These are phyloP conservation scores for Kondoa subrosea DNA, from an alignment of 768 basidiomycete genomes.

Conservation along the genomic window DNA sequence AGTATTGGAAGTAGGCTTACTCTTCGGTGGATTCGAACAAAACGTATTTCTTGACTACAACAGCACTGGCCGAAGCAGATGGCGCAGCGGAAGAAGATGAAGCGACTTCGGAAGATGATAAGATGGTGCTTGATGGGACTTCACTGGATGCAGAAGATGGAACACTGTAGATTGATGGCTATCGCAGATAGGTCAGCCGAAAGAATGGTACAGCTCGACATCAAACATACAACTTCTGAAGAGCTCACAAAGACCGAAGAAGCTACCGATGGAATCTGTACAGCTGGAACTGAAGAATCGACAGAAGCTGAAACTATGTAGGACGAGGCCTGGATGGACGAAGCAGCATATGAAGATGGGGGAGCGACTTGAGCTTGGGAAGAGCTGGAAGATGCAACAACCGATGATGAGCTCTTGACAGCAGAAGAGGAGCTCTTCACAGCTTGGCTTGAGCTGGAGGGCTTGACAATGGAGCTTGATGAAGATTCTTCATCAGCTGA, in stretches of 20 bases:
- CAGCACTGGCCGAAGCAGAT: not conserved
- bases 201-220: no score
- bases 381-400: not conserved
- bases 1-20: not conserved
- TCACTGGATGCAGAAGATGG: no score
- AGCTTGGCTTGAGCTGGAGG: no score
- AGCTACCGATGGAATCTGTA: not conserved
- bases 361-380: not conserved
- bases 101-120: not conserved
- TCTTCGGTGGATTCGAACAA: not conserved
- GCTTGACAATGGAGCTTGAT: no score
- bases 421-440: no score
- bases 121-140: not conserved
- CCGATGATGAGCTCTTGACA: not conserved
- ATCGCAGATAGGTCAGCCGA: no score
- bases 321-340: not conserved
- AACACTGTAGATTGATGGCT: no score
- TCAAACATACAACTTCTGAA: no score
- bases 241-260: not conserved
- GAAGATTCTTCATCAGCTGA: not conserved
- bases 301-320: not conserved
- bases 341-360: no score
- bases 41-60: not conserved
- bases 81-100: not conserved
- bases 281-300: not conserved